Percentiles rank a stretch among this genome's conserved stretches.
These are phyloP conservation scores for Aspergillus sp. DNA, from an alignment of 2,329 filamentous ascomycete species.

Conservation along the genomic window DNA sequence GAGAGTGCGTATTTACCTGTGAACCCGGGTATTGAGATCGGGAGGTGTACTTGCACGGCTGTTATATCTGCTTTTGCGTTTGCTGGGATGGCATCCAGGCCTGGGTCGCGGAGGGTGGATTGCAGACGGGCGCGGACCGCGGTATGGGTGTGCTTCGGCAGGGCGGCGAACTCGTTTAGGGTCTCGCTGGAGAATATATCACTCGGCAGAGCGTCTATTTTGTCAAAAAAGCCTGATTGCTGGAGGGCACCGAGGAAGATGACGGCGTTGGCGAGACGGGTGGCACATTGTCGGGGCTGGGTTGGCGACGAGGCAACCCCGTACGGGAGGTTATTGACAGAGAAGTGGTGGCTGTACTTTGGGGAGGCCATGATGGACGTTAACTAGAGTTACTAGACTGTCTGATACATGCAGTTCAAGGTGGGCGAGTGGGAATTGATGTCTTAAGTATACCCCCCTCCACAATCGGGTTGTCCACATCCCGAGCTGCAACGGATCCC, in stretches of 20 bases:
- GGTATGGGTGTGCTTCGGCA: constrained; percentile 40
- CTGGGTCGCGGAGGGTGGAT: constrained; percentile 6
- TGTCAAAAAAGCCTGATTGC: constrained; percentile 27
- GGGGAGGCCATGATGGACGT: constrained; percentile 18
- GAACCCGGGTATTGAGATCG: constrained; percentile 57
- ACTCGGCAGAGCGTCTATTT: constrained; percentile 19
- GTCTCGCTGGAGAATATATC: constrained; percentile 35
- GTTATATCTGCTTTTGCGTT: constrained; percentile 31
- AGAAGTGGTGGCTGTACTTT: constrained; percentile 41
- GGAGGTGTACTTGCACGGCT: constrained; percentile 53
- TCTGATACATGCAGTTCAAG: not conserved
- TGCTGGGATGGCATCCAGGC: constrained; percentile 14
- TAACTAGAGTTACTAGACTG: not conserved
- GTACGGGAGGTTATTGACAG: constrained; percentile 54
- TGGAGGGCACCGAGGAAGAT: constrained; percentile 53
- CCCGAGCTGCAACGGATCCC: not conserved
- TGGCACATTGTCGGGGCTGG: constrained; percentile 49
- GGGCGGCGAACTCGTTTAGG: constrained; percentile 53
- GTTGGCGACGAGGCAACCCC: constrained; percentile 49
- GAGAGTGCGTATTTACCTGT: constrained; percentile 58
- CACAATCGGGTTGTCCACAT: not conserved
- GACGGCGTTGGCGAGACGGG: constrained; percentile 52
- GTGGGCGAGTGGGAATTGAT: not conserved
- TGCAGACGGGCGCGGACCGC: constrained; percentile 44
- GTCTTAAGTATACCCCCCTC: not conserved